A percentile compares a stretch with the other conserved stretches of the same genome.
Evolutionary conservation across 1,284 basidiomycete genomes (phyloP).

Genomic region (Caloboletus firmus): DNA sequence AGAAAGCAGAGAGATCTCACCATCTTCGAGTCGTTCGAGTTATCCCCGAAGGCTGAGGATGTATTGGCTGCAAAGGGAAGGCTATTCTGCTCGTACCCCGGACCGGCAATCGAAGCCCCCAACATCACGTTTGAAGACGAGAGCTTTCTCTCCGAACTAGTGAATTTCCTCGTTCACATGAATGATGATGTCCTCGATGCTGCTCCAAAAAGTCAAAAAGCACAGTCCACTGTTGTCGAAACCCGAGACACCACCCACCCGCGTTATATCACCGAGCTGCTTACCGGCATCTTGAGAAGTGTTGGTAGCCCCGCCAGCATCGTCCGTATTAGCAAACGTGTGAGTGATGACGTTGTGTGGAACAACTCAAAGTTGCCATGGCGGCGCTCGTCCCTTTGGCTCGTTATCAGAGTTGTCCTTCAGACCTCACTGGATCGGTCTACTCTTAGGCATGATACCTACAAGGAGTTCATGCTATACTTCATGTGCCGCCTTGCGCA

Average conservation of each 20-base stretch:
- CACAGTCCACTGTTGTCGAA: constrained; percentile 24
- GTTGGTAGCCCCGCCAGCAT: constrained; percentile 21
- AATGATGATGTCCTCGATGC: constrained; percentile 22
- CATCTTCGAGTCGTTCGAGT: constrained; percentile 40
- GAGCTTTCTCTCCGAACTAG: constrained; percentile 28
- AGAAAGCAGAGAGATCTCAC: constrained; percentile 23
- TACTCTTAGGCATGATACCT: constrained; percentile 25
- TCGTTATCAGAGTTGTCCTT: constrained; percentile 39
- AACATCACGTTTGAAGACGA: constrained; percentile 16
- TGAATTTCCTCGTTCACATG: constrained; percentile 34
- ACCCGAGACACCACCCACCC: constrained; percentile 34
- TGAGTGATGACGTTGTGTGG: constrained; percentile 39
- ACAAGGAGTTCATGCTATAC: constrained; percentile 50
- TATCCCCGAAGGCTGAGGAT: constrained; percentile 19
- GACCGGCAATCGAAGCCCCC: constrained; percentile 33
- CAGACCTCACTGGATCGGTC: constrained; percentile 41
- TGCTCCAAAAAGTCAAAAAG: constrained; percentile 8
- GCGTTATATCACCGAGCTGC: constrained; percentile 38
- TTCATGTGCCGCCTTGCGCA: constrained; percentile 38
- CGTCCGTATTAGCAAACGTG: constrained; percentile 32
- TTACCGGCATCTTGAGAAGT: constrained; percentile 37
- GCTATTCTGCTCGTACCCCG: constrained; percentile 38
- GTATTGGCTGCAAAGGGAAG: constrained; percentile 37
- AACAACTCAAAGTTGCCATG: constrained; percentile 34
- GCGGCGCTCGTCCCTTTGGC: constrained; percentile 42